phyloP scores from a whole-genome alignment of 495 filamentous ascomycete genomes.

The Chaetomium cochliodes region DNA sequence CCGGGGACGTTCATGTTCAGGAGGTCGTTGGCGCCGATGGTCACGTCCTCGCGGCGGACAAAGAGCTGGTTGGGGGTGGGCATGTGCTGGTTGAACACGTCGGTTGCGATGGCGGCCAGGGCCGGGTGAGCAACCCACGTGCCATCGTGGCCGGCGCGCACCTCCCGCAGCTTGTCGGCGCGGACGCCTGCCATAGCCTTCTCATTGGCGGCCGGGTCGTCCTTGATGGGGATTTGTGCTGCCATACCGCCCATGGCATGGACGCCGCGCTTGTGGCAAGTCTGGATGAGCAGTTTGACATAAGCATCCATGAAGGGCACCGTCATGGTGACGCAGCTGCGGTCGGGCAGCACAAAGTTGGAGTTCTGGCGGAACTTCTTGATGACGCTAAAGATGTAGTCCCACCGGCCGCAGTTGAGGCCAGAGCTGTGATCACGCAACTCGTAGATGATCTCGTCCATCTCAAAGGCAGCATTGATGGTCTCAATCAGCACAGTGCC shows the following conservation, averaged over 20 bases:
- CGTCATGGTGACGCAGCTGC: constrained; percentile 91
- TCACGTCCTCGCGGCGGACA: constrained; percentile 83
- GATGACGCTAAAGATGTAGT: constrained; percentile 99
- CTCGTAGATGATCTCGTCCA: constrained; percentile 99
- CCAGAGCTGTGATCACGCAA: constrained; percentile 94
- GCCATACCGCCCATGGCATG: constrained; percentile 99
- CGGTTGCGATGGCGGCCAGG: constrained; percentile 80
- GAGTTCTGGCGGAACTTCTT: constrained; percentile 98
- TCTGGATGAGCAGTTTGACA: constrained; percentile 91
- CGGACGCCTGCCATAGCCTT: constrained; percentile 91
- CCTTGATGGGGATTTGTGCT: constrained; percentile 98
- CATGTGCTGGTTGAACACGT: constrained; percentile 99
- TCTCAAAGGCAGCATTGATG: constrained; percentile 98
- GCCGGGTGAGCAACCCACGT: constrained; percentile 97
- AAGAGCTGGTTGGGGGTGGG: constrained; percentile 97
- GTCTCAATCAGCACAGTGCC: constrained; percentile 98
- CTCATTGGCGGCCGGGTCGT: constrained; percentile 84
- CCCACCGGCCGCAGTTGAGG: constrained; percentile 98
- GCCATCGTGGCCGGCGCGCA: constrained; percentile 91
- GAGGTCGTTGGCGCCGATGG: constrained; percentile 82
- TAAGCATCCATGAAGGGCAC: constrained; percentile 99
- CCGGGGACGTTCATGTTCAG: constrained; percentile 98
- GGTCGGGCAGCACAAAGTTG: constrained; percentile 90
- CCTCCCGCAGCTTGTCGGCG: constrained; percentile 95
- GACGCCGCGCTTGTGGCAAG: constrained; percentile 90